A percentile compares a stretch with the other conserved stretches of the same genome.
phyloP scores from a whole-genome alignment of 345 rosid genomes.

The Turnera subulata region DNA sequence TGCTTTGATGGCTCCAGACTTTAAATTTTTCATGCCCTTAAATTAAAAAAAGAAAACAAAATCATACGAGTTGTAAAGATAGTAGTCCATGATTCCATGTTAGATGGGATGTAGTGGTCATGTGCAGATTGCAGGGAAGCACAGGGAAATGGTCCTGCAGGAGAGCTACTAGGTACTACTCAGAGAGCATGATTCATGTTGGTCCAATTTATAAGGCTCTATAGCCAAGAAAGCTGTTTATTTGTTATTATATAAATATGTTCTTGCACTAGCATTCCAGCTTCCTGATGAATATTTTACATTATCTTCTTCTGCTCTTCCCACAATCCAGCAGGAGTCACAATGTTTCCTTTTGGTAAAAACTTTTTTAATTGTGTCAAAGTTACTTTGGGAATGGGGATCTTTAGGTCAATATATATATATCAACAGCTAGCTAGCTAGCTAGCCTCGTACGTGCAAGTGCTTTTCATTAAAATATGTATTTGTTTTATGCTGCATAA shows the following conservation, averaged over 20 bases:
- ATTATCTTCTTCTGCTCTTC: slow-evolving; percentile 2
- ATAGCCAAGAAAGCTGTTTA: slow-evolving; percentile 2
- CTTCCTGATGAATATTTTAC: neutral
- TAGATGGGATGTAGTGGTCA: slow-evolving; percentile 10
- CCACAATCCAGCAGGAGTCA: slow-evolving; percentile 2
- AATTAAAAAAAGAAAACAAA: neutral
- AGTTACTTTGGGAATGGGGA: neutral
- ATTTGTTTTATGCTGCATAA: too few species aligned
- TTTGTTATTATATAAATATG: neutral
- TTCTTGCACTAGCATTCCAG: neutral
- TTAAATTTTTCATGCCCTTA: neutral
- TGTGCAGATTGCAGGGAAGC: slow-evolving; percentile 21
- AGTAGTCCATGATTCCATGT: neutral
- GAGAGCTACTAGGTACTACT: neutral
- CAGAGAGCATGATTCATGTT: neutral
- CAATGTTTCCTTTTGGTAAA: neutral
- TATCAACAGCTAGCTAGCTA: too few species aligned
- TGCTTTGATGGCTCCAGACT: too few species aligned
- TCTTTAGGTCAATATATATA: neutral
- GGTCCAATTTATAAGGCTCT: neutral
- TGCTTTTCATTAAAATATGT: too few species aligned
- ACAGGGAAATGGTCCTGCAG: slow-evolving; percentile 15
- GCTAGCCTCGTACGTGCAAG: too few species aligned
- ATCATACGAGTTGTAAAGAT: neutral
- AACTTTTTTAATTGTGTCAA: neutral